Evolutionary conservation across 768 basidiomycete genomes (phyloP).

Genomic region (Psilocybe azurescens): DNA sequence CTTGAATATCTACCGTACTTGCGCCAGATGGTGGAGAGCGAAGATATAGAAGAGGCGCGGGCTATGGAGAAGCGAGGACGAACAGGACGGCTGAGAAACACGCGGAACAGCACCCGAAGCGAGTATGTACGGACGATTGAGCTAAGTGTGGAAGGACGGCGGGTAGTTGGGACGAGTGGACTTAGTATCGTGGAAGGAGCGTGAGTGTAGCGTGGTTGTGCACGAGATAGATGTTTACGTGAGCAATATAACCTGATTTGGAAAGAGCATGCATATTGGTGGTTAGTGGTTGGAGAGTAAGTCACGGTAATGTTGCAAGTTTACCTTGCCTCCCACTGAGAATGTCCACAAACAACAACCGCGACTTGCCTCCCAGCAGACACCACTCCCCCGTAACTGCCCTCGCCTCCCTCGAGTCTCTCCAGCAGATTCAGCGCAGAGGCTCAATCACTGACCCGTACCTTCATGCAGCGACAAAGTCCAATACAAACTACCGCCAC

Average conservation of each 20-base stretch:
- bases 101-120: slow-evolving; percentile 59
- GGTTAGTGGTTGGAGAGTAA: slow-evolving; percentile 5
- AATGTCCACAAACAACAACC: slow-evolving; percentile 29
- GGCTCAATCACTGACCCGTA: slow-evolving; percentile 87
- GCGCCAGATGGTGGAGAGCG: slow-evolving; percentile 64
- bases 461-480: slow-evolving; percentile 58
- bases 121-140: slow-evolving; percentile 50
- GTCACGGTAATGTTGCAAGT: slow-evolving; percentile 22
- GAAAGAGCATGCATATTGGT: slow-evolving; percentile 32
- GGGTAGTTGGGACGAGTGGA: slow-evolving; percentile 32
- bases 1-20: slow-evolving; percentile 78
- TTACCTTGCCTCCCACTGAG: slow-evolving; percentile 13
- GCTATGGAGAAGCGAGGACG: slow-evolving; percentile 28
- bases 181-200: slow-evolving; percentile 26
- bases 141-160: slow-evolving; percentile 42
- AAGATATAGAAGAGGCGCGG: slow-evolving; percentile 57
- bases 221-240: slow-evolving; percentile 33
- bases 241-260: slow-evolving; percentile 48
- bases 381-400: slow-evolving; percentile 58
- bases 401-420: slow-evolving; percentile 77
- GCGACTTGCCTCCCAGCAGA: slow-evolving; percentile 29
- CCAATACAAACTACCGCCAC: slow-evolving; percentile 30
- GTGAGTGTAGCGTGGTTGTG: slow-evolving; percentile 29
- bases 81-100: slow-evolving; percentile 42
- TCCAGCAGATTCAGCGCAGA: slow-evolving; percentile 83